These are phyloP conservation scores for Komagataella ulmi DNA, from an alignment of 805 yeast species.

Conservation along the genomic window DNA sequence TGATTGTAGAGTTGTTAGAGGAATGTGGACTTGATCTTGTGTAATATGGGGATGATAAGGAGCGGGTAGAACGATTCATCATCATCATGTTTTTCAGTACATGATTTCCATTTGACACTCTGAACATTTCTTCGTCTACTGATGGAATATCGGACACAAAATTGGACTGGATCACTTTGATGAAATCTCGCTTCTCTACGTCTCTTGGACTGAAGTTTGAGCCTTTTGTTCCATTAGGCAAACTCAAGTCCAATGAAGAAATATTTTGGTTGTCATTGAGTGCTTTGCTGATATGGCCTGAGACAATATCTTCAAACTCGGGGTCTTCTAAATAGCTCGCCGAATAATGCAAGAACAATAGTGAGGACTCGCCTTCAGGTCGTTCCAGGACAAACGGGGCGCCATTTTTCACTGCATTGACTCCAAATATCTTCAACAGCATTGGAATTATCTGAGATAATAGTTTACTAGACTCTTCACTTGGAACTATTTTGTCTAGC, in stretches of 20 bases:
- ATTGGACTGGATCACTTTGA: not conserved
- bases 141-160: not conserved
- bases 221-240: not conserved
- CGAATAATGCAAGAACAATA: not conserved
- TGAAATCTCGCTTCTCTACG: not conserved
- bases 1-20: not conserved
- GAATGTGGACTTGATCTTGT: not conserved
- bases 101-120: not conserved
- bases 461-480: not conserved
- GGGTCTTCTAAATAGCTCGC: not conserved
- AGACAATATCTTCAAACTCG: not conserved
- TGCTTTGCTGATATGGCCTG: not conserved
- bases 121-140: not conserved
- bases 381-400: slow-evolving; percentile 23
- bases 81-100: not conserved
- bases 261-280: not conserved
- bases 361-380: not conserved
- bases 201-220: not conserved
- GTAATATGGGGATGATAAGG: not conserved
- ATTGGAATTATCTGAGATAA: slow-evolving; percentile 3
- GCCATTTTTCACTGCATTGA: slow-evolving; percentile 31
- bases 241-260: not conserved
- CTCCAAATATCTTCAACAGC: slow-evolving; percentile 23
- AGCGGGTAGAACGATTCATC: not conserved
- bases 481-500: slow-evolving; percentile 18